Evolutionary conservation across 2,329 filamentous ascomycete species (phyloP).

Genomic region (Coniella lustricola): DNA sequence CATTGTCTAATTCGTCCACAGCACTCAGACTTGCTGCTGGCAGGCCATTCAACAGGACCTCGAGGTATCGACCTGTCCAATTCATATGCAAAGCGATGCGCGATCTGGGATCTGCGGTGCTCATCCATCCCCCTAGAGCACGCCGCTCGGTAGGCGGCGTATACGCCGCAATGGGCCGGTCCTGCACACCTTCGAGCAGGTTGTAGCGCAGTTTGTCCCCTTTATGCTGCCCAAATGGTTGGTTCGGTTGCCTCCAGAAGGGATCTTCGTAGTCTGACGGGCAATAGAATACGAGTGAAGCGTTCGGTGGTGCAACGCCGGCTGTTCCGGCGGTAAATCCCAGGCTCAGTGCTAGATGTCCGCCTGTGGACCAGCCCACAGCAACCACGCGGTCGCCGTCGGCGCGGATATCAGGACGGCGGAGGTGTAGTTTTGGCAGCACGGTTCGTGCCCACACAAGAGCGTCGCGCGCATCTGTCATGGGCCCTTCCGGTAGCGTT

Average conservation of each 20-base stretch:
- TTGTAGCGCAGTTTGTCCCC: neutral
- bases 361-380: constrained; percentile 44
- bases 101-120: constrained; percentile 19
- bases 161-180: constrained; percentile 4
- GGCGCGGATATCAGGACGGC: constrained; percentile 14
- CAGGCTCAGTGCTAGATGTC: constrained; percentile 36
- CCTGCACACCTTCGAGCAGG: neutral
- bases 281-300: constrained; percentile 38
- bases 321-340: constrained; percentile 28
- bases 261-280: constrained; percentile 17
- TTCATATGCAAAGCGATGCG: constrained; percentile 26
- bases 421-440: constrained; percentile 23
- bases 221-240: neutral
- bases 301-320: constrained; percentile 31
- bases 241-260: constrained; percentile 12
- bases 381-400: constrained; percentile 29
- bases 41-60: constrained; percentile 23
- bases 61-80: constrained; percentile 22
- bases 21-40: neutral
- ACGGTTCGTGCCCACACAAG: constrained; percentile 21
- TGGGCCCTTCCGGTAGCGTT: constrained; percentile 36
- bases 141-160: neutral
- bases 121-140: constrained; percentile 4
- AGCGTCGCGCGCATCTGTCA: constrained; percentile 38
- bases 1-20: neutral